These are phyloP conservation scores for Trypanosoma caninum DNA, from an alignment of 208 protist species.

Conservation along the genomic window DNA sequence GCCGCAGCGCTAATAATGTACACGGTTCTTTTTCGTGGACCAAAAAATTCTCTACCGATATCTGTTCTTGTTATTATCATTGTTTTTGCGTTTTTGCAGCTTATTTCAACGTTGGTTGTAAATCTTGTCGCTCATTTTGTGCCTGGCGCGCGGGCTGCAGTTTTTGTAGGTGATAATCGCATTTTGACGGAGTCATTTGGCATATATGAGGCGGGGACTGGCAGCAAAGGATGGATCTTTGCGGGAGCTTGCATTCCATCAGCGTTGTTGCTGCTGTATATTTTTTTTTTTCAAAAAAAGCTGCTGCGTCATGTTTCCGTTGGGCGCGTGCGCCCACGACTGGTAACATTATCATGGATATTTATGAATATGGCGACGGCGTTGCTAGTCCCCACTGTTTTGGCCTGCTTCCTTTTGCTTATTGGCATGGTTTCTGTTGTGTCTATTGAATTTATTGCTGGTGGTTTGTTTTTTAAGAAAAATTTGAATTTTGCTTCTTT, in stretches of 20 bases:
- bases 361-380: constrained; percentile 10
- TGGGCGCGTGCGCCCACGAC: constrained; percentile 3
- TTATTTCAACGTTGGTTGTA: constrained; percentile 13
- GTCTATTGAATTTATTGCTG: background rate
- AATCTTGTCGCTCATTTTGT: constrained; percentile 16
- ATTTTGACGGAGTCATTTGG: constrained; percentile 13
- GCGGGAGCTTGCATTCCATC: constrained; percentile 15
- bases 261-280: constrained; percentile 17
- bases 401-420: constrained; percentile 5
- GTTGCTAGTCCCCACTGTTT: constrained; percentile 13
- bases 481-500: background rate
- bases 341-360: constrained; percentile 13
- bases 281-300: constrained; percentile 10
- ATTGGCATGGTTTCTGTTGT: constrained; percentile 14
- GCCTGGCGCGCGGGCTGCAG: background rate
- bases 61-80: constrained; percentile 8
- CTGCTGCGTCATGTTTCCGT: constrained; percentile 5
- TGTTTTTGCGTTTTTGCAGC: constrained; percentile 15
- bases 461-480: constrained; percentile 4
- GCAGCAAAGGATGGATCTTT: constrained; percentile 5
- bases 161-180: constrained; percentile 16
- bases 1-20: constrained; percentile 13
- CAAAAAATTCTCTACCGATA: background rate
- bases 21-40: background rate
- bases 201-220: constrained; percentile 13